Evolutionary conservation across 2,329 filamentous ascomycete genomes (phyloP).

Genomic region (Apiospora kogelbergensis): DNA sequence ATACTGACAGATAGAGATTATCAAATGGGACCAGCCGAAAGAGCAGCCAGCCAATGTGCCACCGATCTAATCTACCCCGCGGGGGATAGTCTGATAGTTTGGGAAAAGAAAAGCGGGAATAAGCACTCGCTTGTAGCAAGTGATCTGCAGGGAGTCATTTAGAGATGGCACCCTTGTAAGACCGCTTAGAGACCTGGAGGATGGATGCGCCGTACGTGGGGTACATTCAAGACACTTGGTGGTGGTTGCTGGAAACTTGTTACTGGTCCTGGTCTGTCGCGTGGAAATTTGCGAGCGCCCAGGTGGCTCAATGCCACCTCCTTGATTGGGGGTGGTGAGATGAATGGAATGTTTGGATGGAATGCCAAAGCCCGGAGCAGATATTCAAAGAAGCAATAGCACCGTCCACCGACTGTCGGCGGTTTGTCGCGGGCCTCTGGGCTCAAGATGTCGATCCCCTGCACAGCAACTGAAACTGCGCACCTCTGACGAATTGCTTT

Average conservation of each 20-base stretch:
- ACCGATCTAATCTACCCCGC: conserved; percentile 4
- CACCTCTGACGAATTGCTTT: too few relatives aligned
- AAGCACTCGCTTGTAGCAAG: background rate
- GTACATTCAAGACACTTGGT: background rate
- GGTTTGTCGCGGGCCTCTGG: background rate
- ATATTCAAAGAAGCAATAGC: background rate
- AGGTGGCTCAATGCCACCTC: background rate
- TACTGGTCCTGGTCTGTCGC: background rate
- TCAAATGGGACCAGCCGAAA: background rate
- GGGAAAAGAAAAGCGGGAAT: too few relatives aligned
- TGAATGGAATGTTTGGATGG: background rate
- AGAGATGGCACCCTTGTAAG: background rate
- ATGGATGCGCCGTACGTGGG: background rate
- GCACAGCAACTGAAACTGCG: background rate
- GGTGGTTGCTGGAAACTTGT: background rate
- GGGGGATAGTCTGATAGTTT: background rate
- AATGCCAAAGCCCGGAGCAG: background rate
- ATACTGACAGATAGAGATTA: background rate
- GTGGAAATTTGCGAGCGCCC: background rate
- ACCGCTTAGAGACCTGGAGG: background rate
- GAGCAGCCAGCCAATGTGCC: background rate
- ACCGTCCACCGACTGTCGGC: background rate
- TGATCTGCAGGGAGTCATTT: background rate
- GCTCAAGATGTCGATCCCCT: background rate
- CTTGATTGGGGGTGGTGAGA: background rate